A percentile compares a stretch with the other conserved stretches of the same genome.
These are phyloP conservation scores for Magnolia changhungtana DNA, from an alignment of 164 flowering plant genomes.

Conservation along the genomic window DNA sequence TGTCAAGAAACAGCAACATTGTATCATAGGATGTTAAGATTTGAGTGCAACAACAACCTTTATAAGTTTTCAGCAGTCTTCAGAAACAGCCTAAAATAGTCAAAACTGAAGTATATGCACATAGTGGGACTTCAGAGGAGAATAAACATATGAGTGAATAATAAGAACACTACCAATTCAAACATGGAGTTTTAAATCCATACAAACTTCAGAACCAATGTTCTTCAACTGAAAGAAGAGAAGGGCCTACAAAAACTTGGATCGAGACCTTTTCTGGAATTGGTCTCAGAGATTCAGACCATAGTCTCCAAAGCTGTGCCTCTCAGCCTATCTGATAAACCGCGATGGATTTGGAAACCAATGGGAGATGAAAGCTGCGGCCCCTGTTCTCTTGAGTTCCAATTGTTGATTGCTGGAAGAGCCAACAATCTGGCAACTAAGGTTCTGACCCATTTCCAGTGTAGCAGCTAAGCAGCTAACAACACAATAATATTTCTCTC, in stretches of 20 bases:
- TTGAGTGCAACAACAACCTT: background rate
- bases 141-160: background rate
- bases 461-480: constrained; percentile 9
- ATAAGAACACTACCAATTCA: background rate
- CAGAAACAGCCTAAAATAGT: background rate
- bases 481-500: constrained; percentile 8
- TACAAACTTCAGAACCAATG: background rate
- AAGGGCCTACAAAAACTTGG: background rate
- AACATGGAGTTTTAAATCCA: background rate
- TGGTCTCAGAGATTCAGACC: background rate
- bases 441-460: constrained; percentile 3
- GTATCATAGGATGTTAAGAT: no score
- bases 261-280: background rate
- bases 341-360: background rate
- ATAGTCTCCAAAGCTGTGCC: background rate
- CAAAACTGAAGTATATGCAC: background rate
- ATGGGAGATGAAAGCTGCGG: background rate
- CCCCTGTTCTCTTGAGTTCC: background rate
- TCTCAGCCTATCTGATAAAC: constrained; percentile 3
- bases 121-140: background rate
- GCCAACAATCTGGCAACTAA: constrained; percentile 2
- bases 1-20: no score
- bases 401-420: background rate
- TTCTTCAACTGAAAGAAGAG: background rate
- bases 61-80: background rate